A percentile compares a stretch with the other conserved stretches of the same genome.
phyloP scores from a whole-genome alignment of 495 filamentous ascomycete species.

The Lepraria neglecta region DNA sequence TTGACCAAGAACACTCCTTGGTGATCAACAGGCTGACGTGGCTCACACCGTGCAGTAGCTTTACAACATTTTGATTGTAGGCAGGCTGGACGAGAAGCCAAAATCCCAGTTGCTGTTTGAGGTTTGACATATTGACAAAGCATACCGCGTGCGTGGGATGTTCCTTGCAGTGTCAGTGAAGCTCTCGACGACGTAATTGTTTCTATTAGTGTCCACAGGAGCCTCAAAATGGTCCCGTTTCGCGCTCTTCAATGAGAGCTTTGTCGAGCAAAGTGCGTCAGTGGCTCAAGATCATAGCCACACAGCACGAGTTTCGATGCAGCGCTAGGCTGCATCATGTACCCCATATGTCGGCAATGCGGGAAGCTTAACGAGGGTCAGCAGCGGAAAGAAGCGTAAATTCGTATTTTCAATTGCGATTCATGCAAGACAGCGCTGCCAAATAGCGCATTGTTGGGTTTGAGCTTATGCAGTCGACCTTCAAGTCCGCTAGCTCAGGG shows the following conservation, averaged over 20 bases:
- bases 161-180: not conserved
- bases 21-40: not conserved
- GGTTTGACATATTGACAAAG: not conserved
- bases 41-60: not conserved
- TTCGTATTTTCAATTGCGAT: not conserved
- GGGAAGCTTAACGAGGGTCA: not conserved
- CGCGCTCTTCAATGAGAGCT: not conserved
- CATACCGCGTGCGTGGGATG: not conserved
- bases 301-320: not conserved
- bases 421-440: not conserved
- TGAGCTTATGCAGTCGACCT: not conserved
- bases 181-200: not conserved
- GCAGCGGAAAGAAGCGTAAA: not conserved
- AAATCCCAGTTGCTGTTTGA: not conserved
- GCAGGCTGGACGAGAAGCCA: not conserved
- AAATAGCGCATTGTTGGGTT: not conserved
- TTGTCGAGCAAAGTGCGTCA: not conserved
- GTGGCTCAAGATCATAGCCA: not conserved
- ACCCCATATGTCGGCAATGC: conserved; percentile 12
- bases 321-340: conserved; percentile 1
- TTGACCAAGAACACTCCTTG: not conserved
- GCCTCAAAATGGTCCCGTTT: not conserved
- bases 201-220: not conserved
- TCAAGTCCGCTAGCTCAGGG: not conserved
- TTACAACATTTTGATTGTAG: not conserved